These are phyloP conservation scores for Suillus paluster DNA, from an alignment of 768 basidiomycete genomes.

Conservation along the genomic window DNA sequence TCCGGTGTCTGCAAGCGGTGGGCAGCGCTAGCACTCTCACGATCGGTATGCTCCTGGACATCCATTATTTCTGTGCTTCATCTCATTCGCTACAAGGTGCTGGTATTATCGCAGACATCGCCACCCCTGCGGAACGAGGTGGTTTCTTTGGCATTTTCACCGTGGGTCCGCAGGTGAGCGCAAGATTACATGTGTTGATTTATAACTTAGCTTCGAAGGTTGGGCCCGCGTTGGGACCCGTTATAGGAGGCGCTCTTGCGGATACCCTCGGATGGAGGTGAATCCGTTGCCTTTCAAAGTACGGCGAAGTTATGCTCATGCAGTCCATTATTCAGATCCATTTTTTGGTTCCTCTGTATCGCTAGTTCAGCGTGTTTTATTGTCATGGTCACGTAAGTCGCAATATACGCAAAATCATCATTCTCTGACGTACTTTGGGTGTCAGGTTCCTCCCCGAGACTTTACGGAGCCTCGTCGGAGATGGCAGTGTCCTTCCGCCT, in stretches of 20 bases:
- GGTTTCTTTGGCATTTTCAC: slow-evolving; percentile 69
- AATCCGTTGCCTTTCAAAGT: not conserved
- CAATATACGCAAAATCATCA: slow-evolving; percentile 23
- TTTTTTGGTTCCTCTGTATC: slow-evolving; percentile 67
- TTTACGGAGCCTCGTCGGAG: slow-evolving; percentile 18
- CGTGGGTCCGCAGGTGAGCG: slow-evolving; percentile 59
- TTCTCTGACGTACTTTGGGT: not conserved
- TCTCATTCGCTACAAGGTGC: slow-evolving; percentile 46
- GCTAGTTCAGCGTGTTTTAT: slow-evolving; percentile 48
- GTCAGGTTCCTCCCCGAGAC: slow-evolving; percentile 25
- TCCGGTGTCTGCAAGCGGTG: slow-evolving; percentile 75
- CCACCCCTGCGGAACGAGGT: slow-evolving; percentile 68
- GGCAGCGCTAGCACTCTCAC: slow-evolving; percentile 78
- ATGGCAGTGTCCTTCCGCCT: slow-evolving; percentile 15
- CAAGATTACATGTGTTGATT: not conserved
- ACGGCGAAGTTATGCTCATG: not conserved
- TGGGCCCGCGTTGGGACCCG: slow-evolving; percentile 57
- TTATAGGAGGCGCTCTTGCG: slow-evolving; percentile 58
- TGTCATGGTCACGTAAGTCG: slow-evolving; percentile 48
- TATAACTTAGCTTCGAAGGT: slow-evolving; percentile 34
- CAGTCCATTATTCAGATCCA: slow-evolving; percentile 41
- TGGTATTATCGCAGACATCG: slow-evolving; percentile 77
- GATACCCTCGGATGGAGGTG: slow-evolving; percentile 69
- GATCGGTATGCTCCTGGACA: slow-evolving; percentile 46
- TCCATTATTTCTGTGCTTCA: not conserved